These are phyloP conservation scores for Didymella lethalis DNA, from an alignment of 2,329 filamentous ascomycete species.

Conservation along the genomic window DNA sequence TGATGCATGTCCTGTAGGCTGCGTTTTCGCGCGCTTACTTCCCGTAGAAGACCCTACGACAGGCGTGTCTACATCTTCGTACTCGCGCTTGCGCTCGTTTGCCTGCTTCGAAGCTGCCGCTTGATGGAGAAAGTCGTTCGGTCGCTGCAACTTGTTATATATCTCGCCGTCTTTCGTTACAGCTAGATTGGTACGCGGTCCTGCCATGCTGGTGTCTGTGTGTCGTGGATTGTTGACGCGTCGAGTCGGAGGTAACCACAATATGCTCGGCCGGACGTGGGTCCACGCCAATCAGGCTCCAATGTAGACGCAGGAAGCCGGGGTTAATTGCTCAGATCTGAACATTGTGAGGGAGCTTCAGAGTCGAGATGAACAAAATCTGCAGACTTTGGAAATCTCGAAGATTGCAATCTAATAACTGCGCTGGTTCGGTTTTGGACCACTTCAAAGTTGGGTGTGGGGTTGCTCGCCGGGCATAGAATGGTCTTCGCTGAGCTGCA, in stretches of 20 bases:
- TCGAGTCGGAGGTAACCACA: background rate
- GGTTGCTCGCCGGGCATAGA: background rate
- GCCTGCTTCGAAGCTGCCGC: slow-evolving; percentile 4
- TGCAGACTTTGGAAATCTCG: no score
- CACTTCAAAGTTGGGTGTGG: background rate
- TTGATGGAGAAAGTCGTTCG: slow-evolving; percentile 36
- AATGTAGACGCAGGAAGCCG: no score
- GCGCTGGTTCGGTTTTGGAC: no score
- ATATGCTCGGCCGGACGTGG: background rate
- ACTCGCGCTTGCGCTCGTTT: slow-evolving; percentile 38
- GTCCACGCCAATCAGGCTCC: background rate
- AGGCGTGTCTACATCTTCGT: slow-evolving; percentile 15
- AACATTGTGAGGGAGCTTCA: no score
- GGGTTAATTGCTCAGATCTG: no score
- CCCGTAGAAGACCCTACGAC: slow-evolving; percentile 3
- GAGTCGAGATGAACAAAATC: no score
- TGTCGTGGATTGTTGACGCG: background rate
- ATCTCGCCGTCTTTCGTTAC: slow-evolving; percentile 45
- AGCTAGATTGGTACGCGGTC: slow-evolving; percentile 37
- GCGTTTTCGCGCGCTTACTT: slow-evolving; percentile 28
- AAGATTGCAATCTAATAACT: no score
- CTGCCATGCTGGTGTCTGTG: slow-evolving; percentile 31
- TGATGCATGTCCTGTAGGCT: slow-evolving; percentile 1
- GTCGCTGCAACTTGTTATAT: slow-evolving; percentile 50
- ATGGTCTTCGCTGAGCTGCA: background rate